A percentile compares a stretch with the other conserved stretches of the same genome.
Evolutionary conservation across 2,329 filamentous ascomycete genomes (phyloP).

Genomic region (Botrytis aclada): DNA sequence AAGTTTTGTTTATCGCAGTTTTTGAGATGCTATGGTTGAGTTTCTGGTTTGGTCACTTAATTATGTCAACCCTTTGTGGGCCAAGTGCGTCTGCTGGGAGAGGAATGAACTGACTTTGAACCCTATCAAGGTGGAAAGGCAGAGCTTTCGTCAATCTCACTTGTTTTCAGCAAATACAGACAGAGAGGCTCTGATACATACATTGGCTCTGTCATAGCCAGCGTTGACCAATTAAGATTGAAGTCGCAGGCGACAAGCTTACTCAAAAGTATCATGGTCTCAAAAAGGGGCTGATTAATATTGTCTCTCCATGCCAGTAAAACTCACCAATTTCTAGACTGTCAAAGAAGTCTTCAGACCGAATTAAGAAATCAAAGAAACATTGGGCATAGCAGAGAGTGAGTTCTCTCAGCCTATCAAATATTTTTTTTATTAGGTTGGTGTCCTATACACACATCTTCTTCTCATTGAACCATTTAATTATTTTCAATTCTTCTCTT

Average conservation of each 20-base stretch:
- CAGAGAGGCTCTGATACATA: not conserved
- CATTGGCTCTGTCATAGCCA: not conserved
- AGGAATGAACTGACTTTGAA: not conserved
- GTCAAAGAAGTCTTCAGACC: not conserved
- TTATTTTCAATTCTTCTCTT: not conserved
- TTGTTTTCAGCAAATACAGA: not conserved
- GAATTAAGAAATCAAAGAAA: not conserved
- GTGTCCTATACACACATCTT: not conserved
- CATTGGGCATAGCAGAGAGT: not conserved
- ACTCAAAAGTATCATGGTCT: not conserved
- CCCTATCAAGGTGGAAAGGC: not conserved
- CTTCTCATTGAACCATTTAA: not conserved
- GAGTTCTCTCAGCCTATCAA: not conserved
- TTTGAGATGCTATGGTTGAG: not conserved
- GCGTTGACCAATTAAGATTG: not conserved
- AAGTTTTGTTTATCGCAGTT: not conserved
- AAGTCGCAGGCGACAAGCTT: not conserved
- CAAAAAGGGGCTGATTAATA: not conserved
- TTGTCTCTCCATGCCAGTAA: not conserved
- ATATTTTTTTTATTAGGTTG: not conserved
- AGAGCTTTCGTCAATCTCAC: not conserved
- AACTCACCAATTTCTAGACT: not conserved
- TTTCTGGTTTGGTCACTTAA: not conserved
- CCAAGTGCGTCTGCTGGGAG: not conserved
- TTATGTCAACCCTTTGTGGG: not conserved